These are phyloP conservation scores for Dactylonectria estremocensis DNA, from an alignment of 2,329 filamentous ascomycete species.

Conservation along the genomic window DNA sequence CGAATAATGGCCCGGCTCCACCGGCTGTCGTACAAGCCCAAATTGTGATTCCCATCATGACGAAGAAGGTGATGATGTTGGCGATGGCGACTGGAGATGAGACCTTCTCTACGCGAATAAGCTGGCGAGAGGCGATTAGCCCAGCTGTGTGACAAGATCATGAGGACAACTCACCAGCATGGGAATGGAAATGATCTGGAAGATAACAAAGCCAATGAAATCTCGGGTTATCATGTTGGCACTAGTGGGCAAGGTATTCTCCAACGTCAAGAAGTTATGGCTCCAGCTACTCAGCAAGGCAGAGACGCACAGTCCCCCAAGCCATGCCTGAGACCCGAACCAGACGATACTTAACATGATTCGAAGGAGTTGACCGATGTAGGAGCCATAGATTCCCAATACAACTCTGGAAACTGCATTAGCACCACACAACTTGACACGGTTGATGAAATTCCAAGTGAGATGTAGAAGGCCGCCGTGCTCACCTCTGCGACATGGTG, in stretches of 20 bases:
- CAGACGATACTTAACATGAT: slow-evolving; percentile 8
- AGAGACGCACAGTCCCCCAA: slow-evolving; percentile 4
- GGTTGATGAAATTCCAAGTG: neutral
- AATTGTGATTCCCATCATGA: slow-evolving; percentile 5
- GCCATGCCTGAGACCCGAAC: slow-evolving; percentile 6
- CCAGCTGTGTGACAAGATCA: neutral
- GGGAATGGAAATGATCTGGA: slow-evolving; percentile 9
- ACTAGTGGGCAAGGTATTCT: slow-evolving; percentile 6
- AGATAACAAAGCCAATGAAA: slow-evolving; percentile 10
- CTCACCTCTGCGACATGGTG: slow-evolving; percentile 58
- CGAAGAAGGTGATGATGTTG: neutral
- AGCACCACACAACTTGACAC: neutral
- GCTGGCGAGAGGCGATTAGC: neutral
- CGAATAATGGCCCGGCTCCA: neutral
- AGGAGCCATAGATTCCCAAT: neutral
- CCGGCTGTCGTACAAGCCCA: neutral
- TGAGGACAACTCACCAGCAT: neutral
- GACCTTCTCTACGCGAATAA: neutral
- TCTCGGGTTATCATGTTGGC: slow-evolving; percentile 1
- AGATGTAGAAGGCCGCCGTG: neutral
- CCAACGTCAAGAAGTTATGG: neutral
- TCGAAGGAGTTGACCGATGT: neutral
- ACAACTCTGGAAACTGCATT: neutral
- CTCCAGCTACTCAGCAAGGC: neutral
- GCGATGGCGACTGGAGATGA: neutral